phyloP scores from a whole-genome alignment of 768 basidiomycete species.

The Stropharia rugosoannulata region DNA sequence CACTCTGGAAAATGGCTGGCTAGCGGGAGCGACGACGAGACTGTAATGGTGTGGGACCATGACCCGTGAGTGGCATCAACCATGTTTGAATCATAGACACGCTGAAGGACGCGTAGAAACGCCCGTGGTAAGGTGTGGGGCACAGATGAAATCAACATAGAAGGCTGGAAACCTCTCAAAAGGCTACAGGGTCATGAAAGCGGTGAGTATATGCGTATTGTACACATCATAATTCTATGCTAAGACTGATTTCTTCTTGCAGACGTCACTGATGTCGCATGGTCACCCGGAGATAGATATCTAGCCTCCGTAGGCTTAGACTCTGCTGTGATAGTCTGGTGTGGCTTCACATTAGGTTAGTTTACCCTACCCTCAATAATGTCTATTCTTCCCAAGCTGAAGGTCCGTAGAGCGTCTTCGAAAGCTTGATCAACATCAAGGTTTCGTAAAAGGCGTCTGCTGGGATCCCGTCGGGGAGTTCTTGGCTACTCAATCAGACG shows the following conservation, averaged over 20 bases:
- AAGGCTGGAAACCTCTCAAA: conserved; percentile 95
- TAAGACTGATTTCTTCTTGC: neutral
- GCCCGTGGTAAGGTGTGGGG: conserved; percentile 91
- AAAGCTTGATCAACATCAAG: conserved; percentile 87
- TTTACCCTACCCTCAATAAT: conserved; percentile 1
- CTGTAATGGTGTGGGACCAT: conserved; percentile 96
- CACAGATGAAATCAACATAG: conserved; percentile 92
- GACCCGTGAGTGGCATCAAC: conserved; percentile 72
- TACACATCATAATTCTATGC: too few species aligned
- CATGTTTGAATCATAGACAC: neutral
- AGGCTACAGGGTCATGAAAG: conserved; percentile 93
- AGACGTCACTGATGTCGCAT: conserved; percentile 96
- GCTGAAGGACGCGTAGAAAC: conserved; percentile 40
- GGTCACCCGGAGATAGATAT: conserved; percentile 91
- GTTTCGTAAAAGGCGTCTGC: conserved; percentile 97
- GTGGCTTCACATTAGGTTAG: conserved; percentile 86
- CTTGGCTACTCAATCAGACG: conserved; percentile 97
- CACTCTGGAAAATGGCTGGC: conserved; percentile 93
- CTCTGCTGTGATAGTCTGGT: conserved; percentile 91
- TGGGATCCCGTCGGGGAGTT: conserved; percentile 99
- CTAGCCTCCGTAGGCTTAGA: conserved; percentile 94
- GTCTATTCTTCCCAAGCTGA: neutral
- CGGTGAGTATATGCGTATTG: conserved; percentile 47
- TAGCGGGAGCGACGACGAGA: conserved; percentile 93
- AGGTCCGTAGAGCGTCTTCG: conserved; percentile 65